Conservation (phyloP, 441 rosid species). For the Rhodomyrtus psidioides region DNA sequence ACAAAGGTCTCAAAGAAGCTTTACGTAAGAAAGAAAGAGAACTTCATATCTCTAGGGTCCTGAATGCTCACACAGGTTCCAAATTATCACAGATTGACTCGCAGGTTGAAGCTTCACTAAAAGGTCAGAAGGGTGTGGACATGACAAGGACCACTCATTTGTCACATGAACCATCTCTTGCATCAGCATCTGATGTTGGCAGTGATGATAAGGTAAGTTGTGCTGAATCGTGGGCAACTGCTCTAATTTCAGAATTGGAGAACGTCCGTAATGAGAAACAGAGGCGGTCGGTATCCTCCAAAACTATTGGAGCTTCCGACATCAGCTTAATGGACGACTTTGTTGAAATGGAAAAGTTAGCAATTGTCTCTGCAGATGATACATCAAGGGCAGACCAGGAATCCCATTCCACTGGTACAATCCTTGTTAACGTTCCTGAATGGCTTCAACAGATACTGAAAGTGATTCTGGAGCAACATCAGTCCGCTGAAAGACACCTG, state of each 20-base stretch:
- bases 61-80: not conserved
- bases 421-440: not conserved
- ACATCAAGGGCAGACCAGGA: not conserved
- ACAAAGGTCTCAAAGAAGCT: conserved; percentile 5
- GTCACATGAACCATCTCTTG: conserved; percentile 32
- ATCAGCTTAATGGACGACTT: conserved; percentile 10
- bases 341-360: conserved; percentile 10
- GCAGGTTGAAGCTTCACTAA: conserved; percentile 40
- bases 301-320: conserved; percentile 1
- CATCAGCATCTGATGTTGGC: conserved; percentile 7
- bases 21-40: not conserved
- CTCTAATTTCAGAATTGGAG: conserved; percentile 7
- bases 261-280: not conserved
- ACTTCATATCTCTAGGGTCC: not conserved
- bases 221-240: conserved; percentile 5
- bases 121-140: conserved; percentile 31
- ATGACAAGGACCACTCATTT: conserved; percentile 25
- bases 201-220: conserved; percentile 5
- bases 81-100: conserved; percentile 24
- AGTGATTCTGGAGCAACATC: not conserved
- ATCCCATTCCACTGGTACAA: not conserved
- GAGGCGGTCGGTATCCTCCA: not conserved
- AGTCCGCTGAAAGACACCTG: not conserved
- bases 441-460: conserved; percentile 19
- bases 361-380: not conserved